phyloP scores from a whole-genome alignment of 2,329 filamentous ascomycete genomes.

The Ophiostoma perfectum region DNA sequence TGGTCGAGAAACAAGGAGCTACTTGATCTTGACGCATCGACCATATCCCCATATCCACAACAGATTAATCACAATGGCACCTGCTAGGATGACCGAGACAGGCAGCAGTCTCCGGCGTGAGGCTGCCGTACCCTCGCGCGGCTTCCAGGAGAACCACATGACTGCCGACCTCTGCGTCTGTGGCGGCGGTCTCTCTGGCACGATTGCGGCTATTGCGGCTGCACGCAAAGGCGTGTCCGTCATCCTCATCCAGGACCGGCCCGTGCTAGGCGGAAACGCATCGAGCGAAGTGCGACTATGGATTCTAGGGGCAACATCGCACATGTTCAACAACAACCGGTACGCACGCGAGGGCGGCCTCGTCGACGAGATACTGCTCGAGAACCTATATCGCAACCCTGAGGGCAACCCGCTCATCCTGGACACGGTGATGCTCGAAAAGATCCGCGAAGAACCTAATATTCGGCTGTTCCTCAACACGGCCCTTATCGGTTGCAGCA shows the following conservation, averaged over 20 bases:
- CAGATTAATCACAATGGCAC: slow-evolving; percentile 23
- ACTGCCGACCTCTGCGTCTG: slow-evolving; percentile 32
- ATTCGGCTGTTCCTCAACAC: slow-evolving; percentile 30
- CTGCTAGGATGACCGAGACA: slow-evolving; percentile 26
- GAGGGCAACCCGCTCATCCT: slow-evolving; percentile 30
- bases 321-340: slow-evolving; percentile 32
- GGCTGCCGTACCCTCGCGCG: slow-evolving; percentile 25
- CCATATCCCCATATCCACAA: too few species aligned
- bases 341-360: slow-evolving; percentile 29
- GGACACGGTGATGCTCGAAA: slow-evolving; percentile 29
- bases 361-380: slow-evolving; percentile 29
- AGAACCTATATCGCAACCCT: slow-evolving; percentile 29
- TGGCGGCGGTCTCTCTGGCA: slow-evolving; percentile 28
- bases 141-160: slow-evolving; percentile 24
- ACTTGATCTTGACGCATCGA: too few species aligned
- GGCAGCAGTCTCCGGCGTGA: slow-evolving; percentile 25
- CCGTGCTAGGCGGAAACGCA: slow-evolving; percentile 29
- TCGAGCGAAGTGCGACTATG: slow-evolving; percentile 29
- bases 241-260: slow-evolving; percentile 27
- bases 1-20: too few species aligned
- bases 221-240: slow-evolving; percentile 28
- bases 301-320: slow-evolving; percentile 30
- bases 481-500: slow-evolving; percentile 27
- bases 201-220: slow-evolving; percentile 28
- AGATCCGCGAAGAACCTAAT: slow-evolving; percentile 28